Conservation (phyloP, 164 flowering plant species). For the Macadamia tetraphylla region DNA sequence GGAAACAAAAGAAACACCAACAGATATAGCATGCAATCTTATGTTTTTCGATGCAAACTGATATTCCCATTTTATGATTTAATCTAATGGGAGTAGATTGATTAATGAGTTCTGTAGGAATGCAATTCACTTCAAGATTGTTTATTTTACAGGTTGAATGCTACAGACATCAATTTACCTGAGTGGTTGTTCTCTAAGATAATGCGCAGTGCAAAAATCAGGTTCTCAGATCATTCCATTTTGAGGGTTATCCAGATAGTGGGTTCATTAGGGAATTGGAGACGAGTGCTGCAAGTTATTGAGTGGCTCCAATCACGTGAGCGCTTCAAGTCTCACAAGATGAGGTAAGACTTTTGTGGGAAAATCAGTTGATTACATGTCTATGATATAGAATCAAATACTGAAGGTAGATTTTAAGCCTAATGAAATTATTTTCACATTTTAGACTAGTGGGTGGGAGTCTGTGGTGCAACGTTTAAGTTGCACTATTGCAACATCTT, state of each 20-base stretch:
- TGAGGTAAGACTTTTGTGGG: slow-evolving; percentile 32
- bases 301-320: slow-evolving; percentile 86
- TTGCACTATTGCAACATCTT: too few species aligned
- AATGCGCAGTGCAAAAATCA: slow-evolving; percentile 75
- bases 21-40: too few species aligned
- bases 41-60: neutral
- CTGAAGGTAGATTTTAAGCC: too few species aligned
- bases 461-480: too few species aligned
- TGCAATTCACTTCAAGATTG: slow-evolving; percentile 9
- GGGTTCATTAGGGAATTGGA: slow-evolving; percentile 87
- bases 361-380: too few species aligned
- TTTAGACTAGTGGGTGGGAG: too few species aligned
- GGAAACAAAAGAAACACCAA: too few species aligned
- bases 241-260: slow-evolving; percentile 73
- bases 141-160: slow-evolving; percentile 69
- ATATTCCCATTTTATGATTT: neutral
- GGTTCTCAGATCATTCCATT: slow-evolving; percentile 67
- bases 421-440: too few species aligned
- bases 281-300: slow-evolving; percentile 76
- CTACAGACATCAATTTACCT: slow-evolving; percentile 75
- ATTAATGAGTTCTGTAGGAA: neutral
- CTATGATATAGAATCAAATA: too few species aligned
- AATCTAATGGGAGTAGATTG: neutral
- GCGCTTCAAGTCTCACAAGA: slow-evolving; percentile 66
- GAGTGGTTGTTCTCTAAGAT: slow-evolving; percentile 88